These are phyloP conservation scores for Ascochyta fabae DNA, from an alignment of 2,329 filamentous ascomycete genomes.

Conservation along the genomic window DNA sequence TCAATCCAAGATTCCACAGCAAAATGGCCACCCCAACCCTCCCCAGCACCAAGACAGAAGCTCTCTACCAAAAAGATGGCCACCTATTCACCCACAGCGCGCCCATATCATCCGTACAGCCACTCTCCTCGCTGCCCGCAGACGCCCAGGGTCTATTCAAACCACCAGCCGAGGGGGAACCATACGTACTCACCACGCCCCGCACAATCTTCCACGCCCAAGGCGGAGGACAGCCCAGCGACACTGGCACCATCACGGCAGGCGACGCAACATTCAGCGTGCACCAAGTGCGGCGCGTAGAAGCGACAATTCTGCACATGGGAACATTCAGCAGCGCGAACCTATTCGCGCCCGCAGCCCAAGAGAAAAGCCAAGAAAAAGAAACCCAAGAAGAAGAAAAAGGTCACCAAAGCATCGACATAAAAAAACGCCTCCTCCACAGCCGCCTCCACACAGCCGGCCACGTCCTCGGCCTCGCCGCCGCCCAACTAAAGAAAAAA, in stretches of 20 bases:
- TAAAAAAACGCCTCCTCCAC: constrained; percentile 65
- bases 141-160: constrained; percentile 66
- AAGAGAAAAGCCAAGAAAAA: not conserved
- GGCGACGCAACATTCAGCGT: constrained; percentile 48
- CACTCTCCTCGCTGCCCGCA: constrained; percentile 59
- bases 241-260: constrained; percentile 64
- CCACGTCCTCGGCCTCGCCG: constrained; percentile 72
- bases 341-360: not conserved
- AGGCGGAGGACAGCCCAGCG: constrained; percentile 75
- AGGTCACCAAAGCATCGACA: constrained; percentile 63
- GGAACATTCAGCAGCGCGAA: constrained; percentile 48
- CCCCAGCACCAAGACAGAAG: constrained; percentile 29
- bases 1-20: not conserved
- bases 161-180: constrained; percentile 51
- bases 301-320: constrained; percentile 68
- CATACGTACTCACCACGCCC: constrained; percentile 66
- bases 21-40: constrained; percentile 3
- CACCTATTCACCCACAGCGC: constrained; percentile 54
- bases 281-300: constrained; percentile 60
- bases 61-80: constrained; percentile 51
- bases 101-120: constrained; percentile 55
- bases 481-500: constrained; percentile 62
- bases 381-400: not conserved
- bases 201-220: constrained; percentile 78
- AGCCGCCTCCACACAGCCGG: constrained; percentile 76